Base-by-base conservation (phyloP, 768 basidiomycete species). In the Mycena venus region DNA sequence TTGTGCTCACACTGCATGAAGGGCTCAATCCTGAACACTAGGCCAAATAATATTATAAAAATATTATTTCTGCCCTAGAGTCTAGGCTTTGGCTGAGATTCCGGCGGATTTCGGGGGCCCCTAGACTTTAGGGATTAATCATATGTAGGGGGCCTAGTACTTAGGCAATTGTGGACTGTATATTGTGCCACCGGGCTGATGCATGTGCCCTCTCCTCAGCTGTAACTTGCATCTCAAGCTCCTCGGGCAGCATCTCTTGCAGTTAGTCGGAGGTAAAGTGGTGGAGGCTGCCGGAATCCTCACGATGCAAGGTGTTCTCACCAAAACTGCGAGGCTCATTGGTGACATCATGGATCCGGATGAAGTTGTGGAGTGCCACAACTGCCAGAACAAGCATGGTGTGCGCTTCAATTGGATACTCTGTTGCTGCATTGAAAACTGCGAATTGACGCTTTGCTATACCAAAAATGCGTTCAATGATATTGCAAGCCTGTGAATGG, bases 361-460 rank as follows among this genome's bases (percentile, higher is more conserved):
- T 29, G 61, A 70, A 70, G 36, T 63, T 70, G 51, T 70, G 61
- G n/a, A n/a, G n/a, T n/a, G n/a, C n/a, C 15, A 70, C 31, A 19
- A 70, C 40, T 9, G 69, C 69, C 2, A 34, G 6, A 14, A 70
- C 40, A 10, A 70, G 21, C 31, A 44, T 60, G 11, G 69, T 25
- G 34, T 70, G 69, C 2, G 69, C 55, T 47, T 63, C 61, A 2
- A 63, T 49, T 12, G 69, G 61, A 29, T 63, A 70, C n/a, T 63
- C 42, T 4, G n/a, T 25, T 23, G 42, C 60, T 40, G 40, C 8
- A 27, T 62, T 38, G 44, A 62, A 3, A 75, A 23, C 5, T 25
- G 23, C 68, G 60, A 78, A n/a, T n/a, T 63, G 63, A 23, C 62
- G 29, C 66, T 78, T 78, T 21, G 73, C n/a, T n/a, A n/a, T n/a